Conservation (phyloP, 1,284 basidiomycete genomes). For the Erythrobasidium hasegawianum region DNA sequence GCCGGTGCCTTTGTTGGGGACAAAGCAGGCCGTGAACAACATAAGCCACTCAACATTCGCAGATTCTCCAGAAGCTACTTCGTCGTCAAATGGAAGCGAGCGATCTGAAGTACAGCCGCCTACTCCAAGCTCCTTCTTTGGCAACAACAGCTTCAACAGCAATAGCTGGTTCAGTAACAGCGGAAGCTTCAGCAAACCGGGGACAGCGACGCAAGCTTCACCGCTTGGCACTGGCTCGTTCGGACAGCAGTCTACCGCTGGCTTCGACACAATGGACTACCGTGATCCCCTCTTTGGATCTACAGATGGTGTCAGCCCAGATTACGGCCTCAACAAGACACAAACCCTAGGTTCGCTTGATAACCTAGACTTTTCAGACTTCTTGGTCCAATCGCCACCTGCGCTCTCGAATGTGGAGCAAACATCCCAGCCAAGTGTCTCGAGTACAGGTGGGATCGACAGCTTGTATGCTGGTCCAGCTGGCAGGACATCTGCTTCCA, state of each 20-base stretch:
- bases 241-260: background rate
- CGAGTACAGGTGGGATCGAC: background rate
- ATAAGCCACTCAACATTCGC: background rate
- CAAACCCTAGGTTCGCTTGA: background rate
- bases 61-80: conserved; percentile 15
- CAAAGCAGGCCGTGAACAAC: background rate
- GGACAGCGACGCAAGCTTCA: background rate
- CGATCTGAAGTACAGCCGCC: conserved; percentile 23
- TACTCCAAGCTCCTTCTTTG: conserved; percentile 6
- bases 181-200: background rate
- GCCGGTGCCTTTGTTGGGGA: background rate
- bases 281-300: conserved; percentile 19
- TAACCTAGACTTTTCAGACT: conserved; percentile 25
- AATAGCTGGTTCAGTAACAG: background rate
- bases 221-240: background rate
- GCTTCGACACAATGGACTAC: conserved; percentile 30
- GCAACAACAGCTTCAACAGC: background rate
- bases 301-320: conserved; percentile 3
- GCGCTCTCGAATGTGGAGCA: background rate
- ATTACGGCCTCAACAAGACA: conserved; percentile 1
- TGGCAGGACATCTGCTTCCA: background rate
- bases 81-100: conserved; percentile 13
- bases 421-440: background rate
- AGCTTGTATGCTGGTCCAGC: background rate
- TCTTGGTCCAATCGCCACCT: conserved; percentile 28